phyloP scores from a whole-genome alignment of 495 filamentous ascomycete species.

The Hypoxylon crocopeplum region DNA sequence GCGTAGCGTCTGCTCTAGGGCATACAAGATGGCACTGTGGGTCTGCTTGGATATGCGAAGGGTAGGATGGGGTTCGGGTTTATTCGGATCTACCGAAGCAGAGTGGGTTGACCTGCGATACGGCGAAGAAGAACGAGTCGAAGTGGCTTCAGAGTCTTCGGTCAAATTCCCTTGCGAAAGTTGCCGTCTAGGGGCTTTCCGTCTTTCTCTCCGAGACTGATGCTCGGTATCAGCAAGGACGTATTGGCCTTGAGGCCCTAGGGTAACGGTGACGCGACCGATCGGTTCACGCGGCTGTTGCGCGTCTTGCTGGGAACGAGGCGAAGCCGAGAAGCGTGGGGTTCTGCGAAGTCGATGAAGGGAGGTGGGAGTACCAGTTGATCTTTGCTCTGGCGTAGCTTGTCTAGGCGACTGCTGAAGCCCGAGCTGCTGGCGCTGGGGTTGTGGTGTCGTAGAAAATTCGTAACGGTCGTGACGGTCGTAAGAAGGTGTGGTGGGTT shows the following conservation, averaged over 20 bases:
- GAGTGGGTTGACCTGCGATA: conserved; percentile 30
- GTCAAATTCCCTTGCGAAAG: conserved; percentile 53
- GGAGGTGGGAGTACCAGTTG: conserved; percentile 50
- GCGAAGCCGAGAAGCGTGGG: conserved; percentile 51
- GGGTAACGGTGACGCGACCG: conserved; percentile 41
- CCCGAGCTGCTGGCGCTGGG: conserved; percentile 55
- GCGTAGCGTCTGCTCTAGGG: conserved; percentile 89
- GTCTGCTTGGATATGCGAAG: conserved; percentile 55
- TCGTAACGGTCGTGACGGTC: conserved; percentile 54
- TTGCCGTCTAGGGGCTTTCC: conserved; percentile 42
- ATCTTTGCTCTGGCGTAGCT: conserved; percentile 36
- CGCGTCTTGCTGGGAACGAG: conserved; percentile 47
- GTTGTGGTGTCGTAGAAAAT: conserved; percentile 35
- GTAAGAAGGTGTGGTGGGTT: conserved; percentile 39
- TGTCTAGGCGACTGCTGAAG: conserved; percentile 39
- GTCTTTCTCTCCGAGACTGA: conserved; percentile 27
- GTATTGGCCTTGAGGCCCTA: conserved; percentile 39
- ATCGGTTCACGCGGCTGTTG: conserved; percentile 43
- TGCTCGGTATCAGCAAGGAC: conserved; percentile 26
- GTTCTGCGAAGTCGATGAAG: conserved; percentile 54
- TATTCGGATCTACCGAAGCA: conserved; percentile 17
- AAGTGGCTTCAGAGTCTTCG: conserved; percentile 46
- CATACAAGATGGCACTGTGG: conserved; percentile 79
- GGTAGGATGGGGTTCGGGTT: conserved; percentile 43
- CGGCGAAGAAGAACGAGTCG: conserved; percentile 38